These are phyloP conservation scores for Colletotrichum neosansevieriae DNA, from an alignment of 2,329 filamentous ascomycete genomes.

Conservation along the genomic window DNA sequence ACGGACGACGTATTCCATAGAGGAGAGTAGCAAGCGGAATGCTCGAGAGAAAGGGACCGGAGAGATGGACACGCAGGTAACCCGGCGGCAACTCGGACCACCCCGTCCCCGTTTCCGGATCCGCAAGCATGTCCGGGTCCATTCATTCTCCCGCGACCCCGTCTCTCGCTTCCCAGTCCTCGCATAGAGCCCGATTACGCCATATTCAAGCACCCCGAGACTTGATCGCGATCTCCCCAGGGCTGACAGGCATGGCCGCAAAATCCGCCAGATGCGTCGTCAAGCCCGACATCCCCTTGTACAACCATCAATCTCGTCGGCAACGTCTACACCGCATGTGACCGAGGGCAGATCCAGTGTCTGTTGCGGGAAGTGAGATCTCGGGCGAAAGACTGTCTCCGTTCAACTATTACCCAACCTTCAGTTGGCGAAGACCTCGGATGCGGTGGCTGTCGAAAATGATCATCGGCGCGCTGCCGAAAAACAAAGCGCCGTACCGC, in stretches of 20 bases:
- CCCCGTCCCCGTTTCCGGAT: slow-evolving; percentile 41
- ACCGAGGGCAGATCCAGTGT: slow-evolving; percentile 42
- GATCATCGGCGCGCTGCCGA: too few relatives aligned
- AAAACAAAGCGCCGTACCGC: too few relatives aligned
- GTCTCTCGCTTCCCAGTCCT: slow-evolving; percentile 53
- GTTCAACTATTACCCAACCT: too few relatives aligned
- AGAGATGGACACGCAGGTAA: slow-evolving; percentile 41
- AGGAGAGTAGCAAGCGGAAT: slow-evolving; percentile 50
- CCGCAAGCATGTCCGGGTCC: slow-evolving; percentile 44
- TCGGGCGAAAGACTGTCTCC: too few relatives aligned
- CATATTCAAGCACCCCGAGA: slow-evolving; percentile 51
- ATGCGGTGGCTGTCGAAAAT: too few relatives aligned
- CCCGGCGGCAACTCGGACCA: slow-evolving; percentile 42
- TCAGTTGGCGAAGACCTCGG: too few relatives aligned
- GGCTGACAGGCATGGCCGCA: too few relatives aligned
- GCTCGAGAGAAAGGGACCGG: slow-evolving; percentile 46
- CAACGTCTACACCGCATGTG: too few relatives aligned
- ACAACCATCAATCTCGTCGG: too few relatives aligned
- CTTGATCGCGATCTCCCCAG: slow-evolving; percentile 44
- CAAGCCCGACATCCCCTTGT: too few relatives aligned
- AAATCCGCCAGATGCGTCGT: too few relatives aligned
- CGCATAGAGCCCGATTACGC: slow-evolving; percentile 44
- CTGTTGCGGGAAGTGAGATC: neutral
- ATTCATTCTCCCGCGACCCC: slow-evolving; percentile 51
- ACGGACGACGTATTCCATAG: slow-evolving; percentile 37